Evolutionary conservation across 140 eudicot genomes (phyloP), one percentile per base, ranked within the genome.

Genomic region (Cichorium intybus): DNA sequence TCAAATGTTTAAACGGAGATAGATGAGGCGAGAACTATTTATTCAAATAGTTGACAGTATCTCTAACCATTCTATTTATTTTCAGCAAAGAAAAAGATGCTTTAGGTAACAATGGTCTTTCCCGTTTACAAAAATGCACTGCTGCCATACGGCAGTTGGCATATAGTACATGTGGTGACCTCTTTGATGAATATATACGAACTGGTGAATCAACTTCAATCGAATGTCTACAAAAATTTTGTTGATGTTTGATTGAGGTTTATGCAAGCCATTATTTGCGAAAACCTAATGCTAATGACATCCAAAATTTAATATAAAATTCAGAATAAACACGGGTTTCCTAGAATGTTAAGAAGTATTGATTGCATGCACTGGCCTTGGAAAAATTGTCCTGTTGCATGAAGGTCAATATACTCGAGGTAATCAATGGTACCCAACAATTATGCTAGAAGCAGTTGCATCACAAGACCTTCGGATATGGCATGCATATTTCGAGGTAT

Each of bases 381-480:
- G 33, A 61, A 61, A 20, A 37, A 21, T 61, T 61, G 23, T 3
- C 54, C 15, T 0, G 67, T 24, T 61, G 67, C 53, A 61, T 60
- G 53, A 61, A 61, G 8, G 67, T 61, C 29, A 26, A 26, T 4
- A n/a, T n/a, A n/a, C n/a, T n/a, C n/a, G n/a, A n/a, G n/a, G n/a
- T n/a, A n/a, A n/a, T n/a, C n/a, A n/a, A n/a, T n/a, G n/a, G n/a
- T n/a, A n/a, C n/a, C n/a, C n/a, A n/a, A 35, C 20, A n/a, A 37
- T 39, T 1, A 21, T 61, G 35, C 33, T 61, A 8, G 53, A 37
- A 24, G 67, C 14, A 4, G 37, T 61, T n/a, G 34, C 53, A 24
- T 61, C 67, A 33, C 53, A 61, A 18, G 67, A 60, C 15, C 51
- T 60, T 60, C 35, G 31, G 50, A 60, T 60, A 35, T 61, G 52